phyloP scores from a whole-genome alignment of 1,139 yeast genomes.

The Debaryomyces singareniensis region DNA sequence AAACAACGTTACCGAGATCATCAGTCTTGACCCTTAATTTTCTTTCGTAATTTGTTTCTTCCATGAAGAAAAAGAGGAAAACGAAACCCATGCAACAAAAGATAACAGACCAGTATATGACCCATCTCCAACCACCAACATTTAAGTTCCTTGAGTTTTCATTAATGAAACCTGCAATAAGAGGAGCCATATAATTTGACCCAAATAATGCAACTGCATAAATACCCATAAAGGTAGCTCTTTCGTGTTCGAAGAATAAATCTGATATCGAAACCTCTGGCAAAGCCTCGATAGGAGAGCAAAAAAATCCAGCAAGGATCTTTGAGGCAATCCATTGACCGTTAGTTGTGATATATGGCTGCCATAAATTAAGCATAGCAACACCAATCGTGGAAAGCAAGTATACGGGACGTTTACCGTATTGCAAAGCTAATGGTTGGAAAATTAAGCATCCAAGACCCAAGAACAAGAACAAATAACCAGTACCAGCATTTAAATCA shows the following conservation, averaged over 20 bases:
- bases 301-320: conserved; percentile 42
- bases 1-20: conserved; percentile 3
- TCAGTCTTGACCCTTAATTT: conserved; percentile 3
- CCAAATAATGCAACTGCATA: conserved; percentile 5
- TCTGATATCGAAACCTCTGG: conserved; percentile 48
- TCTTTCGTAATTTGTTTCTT: conserved; percentile 26
- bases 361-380: conserved; percentile 32
- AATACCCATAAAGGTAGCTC: conserved; percentile 34
- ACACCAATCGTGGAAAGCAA: conserved; percentile 23
- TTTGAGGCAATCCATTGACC: conserved; percentile 38
- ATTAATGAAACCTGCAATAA: conserved; percentile 45
- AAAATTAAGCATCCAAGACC: conserved; percentile 45
- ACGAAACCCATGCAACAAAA: conserved; percentile 3
- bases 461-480: conserved; percentile 40
- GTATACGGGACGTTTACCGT: conserved; percentile 49
- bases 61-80: conserved; percentile 27
- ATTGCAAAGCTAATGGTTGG: conserved; percentile 48
- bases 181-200: conserved; percentile 6
- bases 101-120: conserved; percentile 5
- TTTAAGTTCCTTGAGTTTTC: conserved; percentile 17
- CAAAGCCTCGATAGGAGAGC: conserved; percentile 51
- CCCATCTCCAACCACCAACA: conserved; percentile 41
- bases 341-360: conserved; percentile 29
- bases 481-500: conserved; percentile 45
- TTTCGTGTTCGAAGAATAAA: conserved; percentile 45